Evolutionary conservation across 768 basidiomycete species (phyloP), one percentile per base, ranked within the genome.

Genomic region (Pleurotus djamor): DNA sequence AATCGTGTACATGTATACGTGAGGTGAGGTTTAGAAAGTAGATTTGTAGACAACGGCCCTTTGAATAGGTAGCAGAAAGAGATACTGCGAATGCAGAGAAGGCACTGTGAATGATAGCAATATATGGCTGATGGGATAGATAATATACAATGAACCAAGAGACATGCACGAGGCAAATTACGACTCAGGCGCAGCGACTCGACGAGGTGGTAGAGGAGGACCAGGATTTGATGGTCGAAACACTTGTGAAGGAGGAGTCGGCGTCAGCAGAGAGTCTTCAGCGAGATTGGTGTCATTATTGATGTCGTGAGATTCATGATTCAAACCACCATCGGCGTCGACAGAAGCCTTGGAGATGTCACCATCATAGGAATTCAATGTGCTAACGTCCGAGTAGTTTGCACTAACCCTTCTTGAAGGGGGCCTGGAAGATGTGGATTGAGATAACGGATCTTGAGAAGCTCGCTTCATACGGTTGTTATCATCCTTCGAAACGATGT

Each of bases 401-500:
- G 58, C 33, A 49, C 56, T 63, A 44, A 47, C 16, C 45, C 43
- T 28, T 52, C 57, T 32, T 4, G 62, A 52, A 38, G 63, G 60
- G n/a, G 57, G 52, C 41, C 64, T 59, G 35, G 57, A 56, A 41
- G 66, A 62, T 10, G 57, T 58, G 17, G 61, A 13, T 34, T 61
- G 36, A 32, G 59, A 47, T 43, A 63, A 56, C 2, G 60, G 54
- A 52, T 74, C 74, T 48, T 69, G 63, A 49, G 64, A 70, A 8
- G 64, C 68, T 48, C 69, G 63, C 54, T 64, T 60, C 21, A 33
- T 7, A 33, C 70, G 63, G 52, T 68, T 71, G 57, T 64, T 71
- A 54, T 77, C 75, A 61, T 83, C 82, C 61, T 72, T 78, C 8
- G 74, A 70, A 33, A 72, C 86, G 56, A 89, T 87, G 43, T 76